Percentiles rank a stretch among this genome's conserved stretches.
phyloP scores from a whole-genome alignment of 805 yeast species.

The Tetrapisispora pingtungensis region DNA sequence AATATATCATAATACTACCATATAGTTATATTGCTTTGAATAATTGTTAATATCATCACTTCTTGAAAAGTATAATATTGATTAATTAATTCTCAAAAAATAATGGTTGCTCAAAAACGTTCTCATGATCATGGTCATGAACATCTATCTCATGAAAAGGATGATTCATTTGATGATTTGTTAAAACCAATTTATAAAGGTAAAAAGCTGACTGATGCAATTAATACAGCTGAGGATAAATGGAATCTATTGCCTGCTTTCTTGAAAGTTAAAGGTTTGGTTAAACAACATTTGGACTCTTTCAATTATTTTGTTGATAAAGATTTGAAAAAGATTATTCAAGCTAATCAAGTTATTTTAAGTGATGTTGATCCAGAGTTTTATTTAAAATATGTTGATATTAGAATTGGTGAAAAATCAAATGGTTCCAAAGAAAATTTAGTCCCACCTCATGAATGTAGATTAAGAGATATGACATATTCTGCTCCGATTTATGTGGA shows the following conservation, averaged over 20 bases:
- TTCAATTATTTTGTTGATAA: slow-evolving; percentile 92
- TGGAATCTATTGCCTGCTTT: slow-evolving; percentile 97
- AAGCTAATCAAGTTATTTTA: slow-evolving; percentile 79
- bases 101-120: background rate
- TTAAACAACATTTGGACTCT: slow-evolving; percentile 96
- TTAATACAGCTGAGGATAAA: slow-evolving; percentile 87
- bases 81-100: background rate
- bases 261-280: slow-evolving; percentile 87
- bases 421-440: slow-evolving; percentile 50
- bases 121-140: background rate
- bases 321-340: slow-evolving; percentile 83
- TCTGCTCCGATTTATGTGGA: slow-evolving; percentile 94
- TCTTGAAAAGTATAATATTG: too few species aligned
- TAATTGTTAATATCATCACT: too few species aligned
- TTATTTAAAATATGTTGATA: slow-evolving; percentile 84
- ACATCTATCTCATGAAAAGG: slow-evolving; percentile 16
- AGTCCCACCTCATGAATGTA: slow-evolving; percentile 87
- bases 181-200: slow-evolving; percentile 79
- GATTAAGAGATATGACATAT: slow-evolving; percentile 87
- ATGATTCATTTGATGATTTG: slow-evolving; percentile 64
- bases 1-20: background rate
- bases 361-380: slow-evolving; percentile 97
- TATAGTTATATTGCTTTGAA: background rate
- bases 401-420: slow-evolving; percentile 79
- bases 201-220: slow-evolving; percentile 73